Conservation (phyloP, 2,329 filamentous ascomycete genomes). For the Proliferodiscus dingleyae region DNA sequence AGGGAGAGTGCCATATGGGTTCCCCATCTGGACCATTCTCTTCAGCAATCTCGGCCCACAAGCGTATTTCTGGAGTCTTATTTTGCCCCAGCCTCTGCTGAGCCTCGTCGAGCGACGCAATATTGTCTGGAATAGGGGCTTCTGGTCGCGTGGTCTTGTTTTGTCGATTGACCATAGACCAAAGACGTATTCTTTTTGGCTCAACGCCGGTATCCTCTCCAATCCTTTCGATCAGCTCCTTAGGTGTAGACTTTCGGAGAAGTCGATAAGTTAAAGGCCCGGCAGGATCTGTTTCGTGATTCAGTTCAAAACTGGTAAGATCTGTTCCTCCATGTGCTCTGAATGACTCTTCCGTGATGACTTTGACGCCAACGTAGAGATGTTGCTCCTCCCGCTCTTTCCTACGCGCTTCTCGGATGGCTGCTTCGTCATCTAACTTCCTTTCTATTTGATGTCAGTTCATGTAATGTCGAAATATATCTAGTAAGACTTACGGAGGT, state of each 20-base stretch:
- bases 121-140: constrained; percentile 71
- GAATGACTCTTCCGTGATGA: constrained; percentile 80
- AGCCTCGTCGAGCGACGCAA: constrained; percentile 74
- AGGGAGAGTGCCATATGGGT: constrained; percentile 64
- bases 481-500: constrained; percentile 60
- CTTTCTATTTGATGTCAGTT: constrained; percentile 46
- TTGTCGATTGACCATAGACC: constrained; percentile 98
- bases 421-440: constrained; percentile 77
- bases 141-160: constrained; percentile 95
- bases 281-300: constrained; percentile 52
- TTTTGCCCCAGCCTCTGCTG: constrained; percentile 62
- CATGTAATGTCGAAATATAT: constrained; percentile 16
- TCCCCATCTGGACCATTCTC: constrained; percentile 63
- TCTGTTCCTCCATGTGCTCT: constrained; percentile 78
- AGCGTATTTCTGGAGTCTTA: constrained; percentile 61
- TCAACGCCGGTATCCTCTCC: constrained; percentile 66
- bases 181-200: constrained; percentile 69
- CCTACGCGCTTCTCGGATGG: constrained; percentile 66
- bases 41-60: constrained; percentile 81
- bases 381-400: constrained; percentile 94
- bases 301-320: constrained; percentile 63
- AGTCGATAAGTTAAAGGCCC: constrained; percentile 69
- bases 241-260: constrained; percentile 68
- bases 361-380: constrained; percentile 79
- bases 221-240: constrained; percentile 67